Base-by-base conservation (phyloP, 2,329 filamentous ascomycete genomes). In the Xylogone sp. region DNA sequence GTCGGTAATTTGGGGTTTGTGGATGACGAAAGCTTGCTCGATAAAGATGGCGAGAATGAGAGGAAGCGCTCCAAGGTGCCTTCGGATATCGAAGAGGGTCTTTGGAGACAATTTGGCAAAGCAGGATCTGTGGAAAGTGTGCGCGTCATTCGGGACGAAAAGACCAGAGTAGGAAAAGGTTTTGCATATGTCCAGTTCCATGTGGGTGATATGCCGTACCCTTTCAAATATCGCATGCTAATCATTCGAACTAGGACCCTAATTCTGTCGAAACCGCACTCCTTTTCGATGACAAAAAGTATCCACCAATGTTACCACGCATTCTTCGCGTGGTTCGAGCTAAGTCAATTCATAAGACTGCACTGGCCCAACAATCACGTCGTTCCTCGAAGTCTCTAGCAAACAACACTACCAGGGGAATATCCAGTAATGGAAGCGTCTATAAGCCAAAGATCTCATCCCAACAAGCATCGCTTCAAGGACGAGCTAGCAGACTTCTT, bases 161-260 rank as follows among this genome's bases (percentile, higher is more conserved):
- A 88, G 59, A 99, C 95, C 7, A 83, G 95, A 46, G 90, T 99
- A 24, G 91, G 94, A 63, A 99, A 99, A 68, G 94, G 94, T 3
- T 90, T 99, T 65, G 95, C 95, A 56, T 99, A 99, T 64, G 93
- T 99, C 16, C 94, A 99, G 66, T 99, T 99, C 71, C 83, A 86
- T 64, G 83, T 84, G 62, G 73, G 75, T 39, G 34, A 69, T 43
- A 29, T 16, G 50, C 59, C 51, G 55, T 43, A 22, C 46, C 3
- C 21, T 24, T 42, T 16, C 22, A 9, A 18, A 46, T 27, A 21
- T 50, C 48, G 46, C 21, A 44, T 39, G 46, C 59, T 64, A 56
- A 65, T 52, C 46, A 43, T 24, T 39, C n/a, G 27, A 45, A 51
- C 7, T 62, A 86, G 75, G 90, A 97, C 62, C 83, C 79, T 56